Percentiles rank a stretch among this genome's conserved stretches.
phyloP scores from a whole-genome alignment of 257 asterid species.

The Echites panduratus region DNA sequence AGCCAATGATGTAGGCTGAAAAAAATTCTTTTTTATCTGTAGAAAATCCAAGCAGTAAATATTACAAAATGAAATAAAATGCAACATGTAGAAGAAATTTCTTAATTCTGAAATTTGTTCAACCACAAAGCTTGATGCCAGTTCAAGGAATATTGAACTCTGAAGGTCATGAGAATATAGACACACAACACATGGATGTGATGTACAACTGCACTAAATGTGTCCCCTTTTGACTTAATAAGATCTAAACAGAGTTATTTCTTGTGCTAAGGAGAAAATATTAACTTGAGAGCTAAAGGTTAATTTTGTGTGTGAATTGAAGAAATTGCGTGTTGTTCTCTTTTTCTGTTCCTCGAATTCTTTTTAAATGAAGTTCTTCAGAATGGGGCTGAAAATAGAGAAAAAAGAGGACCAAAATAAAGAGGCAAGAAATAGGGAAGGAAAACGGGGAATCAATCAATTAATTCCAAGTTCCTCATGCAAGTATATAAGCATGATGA shows the following conservation, averaged over 20 bases:
- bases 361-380: background rate
- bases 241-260: background rate
- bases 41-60: too few relatives aligned
- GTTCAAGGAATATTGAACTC: too few relatives aligned
- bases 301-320: background rate
- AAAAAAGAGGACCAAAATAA: background rate
- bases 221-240: background rate
- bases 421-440: background rate
- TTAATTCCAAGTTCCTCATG: background rate
- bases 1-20: background rate
- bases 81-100: background rate
- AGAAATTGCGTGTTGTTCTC: background rate
- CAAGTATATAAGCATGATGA: background rate
- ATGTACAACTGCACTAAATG: background rate
- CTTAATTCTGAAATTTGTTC: background rate
- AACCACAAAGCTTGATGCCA: background rate
- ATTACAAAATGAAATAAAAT: background rate
- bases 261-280: background rate
- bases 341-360: background rate
- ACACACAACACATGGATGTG: background rate
- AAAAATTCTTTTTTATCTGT: background rate
- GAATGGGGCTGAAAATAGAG: background rate
- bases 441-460: background rate
- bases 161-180: background rate
- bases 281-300: background rate